Evolutionary conservation across 768 basidiomycete species (phyloP).

Genomic region (Auriculariales sp.): DNA sequence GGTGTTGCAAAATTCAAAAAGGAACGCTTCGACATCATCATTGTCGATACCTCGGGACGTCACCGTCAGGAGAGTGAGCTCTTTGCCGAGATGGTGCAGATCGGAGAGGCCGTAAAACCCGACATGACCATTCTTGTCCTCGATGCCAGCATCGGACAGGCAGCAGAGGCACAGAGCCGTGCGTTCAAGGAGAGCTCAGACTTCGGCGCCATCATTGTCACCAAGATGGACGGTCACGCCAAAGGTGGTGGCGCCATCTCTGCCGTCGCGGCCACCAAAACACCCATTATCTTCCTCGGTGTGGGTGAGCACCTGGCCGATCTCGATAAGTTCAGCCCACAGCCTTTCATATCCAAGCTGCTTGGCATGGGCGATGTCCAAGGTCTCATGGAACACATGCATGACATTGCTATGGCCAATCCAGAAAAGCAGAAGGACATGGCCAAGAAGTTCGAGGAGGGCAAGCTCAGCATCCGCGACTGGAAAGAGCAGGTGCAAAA

Average conservation of each 20-base stretch:
- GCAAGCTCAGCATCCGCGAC: slow-evolving; percentile 90
- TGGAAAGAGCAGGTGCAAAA: slow-evolving; percentile 97
- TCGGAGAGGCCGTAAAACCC: slow-evolving; percentile 83
- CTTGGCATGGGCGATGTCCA: slow-evolving; percentile 94
- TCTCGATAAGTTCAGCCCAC: slow-evolving; percentile 87
- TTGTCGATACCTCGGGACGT: slow-evolving; percentile 94
- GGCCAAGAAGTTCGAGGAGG: slow-evolving; percentile 94
- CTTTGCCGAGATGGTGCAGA: slow-evolving; percentile 97
- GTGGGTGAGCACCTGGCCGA: slow-evolving; percentile 97
- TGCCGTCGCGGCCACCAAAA: slow-evolving; percentile 98
- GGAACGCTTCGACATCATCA: slow-evolving; percentile 95
- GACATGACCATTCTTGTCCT: slow-evolving; percentile 93
- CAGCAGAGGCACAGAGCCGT: slow-evolving; percentile 87
- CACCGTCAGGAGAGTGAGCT: slow-evolving; percentile 96
- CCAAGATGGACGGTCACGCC: slow-evolving; percentile 98
- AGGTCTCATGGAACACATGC: slow-evolving; percentile 97
- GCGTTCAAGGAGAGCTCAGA: slow-evolving; percentile 97
- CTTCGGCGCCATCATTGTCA: slow-evolving; percentile 98
- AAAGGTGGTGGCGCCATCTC: slow-evolving; percentile 99
- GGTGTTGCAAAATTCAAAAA: slow-evolving; percentile 97
- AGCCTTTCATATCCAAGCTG: slow-evolving; percentile 94
- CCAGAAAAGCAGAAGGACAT: slow-evolving; percentile 97
- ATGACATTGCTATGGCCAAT: slow-evolving; percentile 83
- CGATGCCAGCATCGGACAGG: slow-evolving; percentile 98
- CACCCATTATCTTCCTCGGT: slow-evolving; percentile 96